These are phyloP conservation scores for Silene conica DNA, from an alignment of 148 eudicot genomes.

Conservation along the genomic window DNA sequence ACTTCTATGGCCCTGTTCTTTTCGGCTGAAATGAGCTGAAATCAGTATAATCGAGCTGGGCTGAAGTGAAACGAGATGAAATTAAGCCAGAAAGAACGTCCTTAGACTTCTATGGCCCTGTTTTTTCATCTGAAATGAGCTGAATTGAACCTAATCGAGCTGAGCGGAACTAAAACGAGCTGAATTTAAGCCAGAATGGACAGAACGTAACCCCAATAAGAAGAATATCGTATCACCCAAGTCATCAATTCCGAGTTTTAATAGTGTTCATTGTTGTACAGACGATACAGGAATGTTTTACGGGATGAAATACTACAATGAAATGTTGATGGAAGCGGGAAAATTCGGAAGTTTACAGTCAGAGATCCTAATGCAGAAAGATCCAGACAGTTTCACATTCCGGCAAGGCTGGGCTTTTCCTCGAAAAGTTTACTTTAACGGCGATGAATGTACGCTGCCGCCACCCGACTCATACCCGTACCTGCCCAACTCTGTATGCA, in stretches of 20 bases:
- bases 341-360: conserved; percentile 71
- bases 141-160: too few species aligned
- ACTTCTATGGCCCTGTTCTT: too few species aligned
- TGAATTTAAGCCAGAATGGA: too few species aligned
- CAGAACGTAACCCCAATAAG: too few species aligned
- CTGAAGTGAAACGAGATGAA: too few species aligned
- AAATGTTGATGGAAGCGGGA: conserved; percentile 75
- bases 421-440: conserved; percentile 75
- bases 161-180: too few species aligned
- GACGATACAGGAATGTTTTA: conserved; percentile 92
- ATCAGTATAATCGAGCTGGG: too few species aligned
- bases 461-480: conserved; percentile 64
- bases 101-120: too few species aligned
- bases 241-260: neutral
- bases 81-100: too few species aligned
- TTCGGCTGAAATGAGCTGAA: too few species aligned
- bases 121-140: too few species aligned
- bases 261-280: conserved; percentile 28
- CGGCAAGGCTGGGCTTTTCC: conserved; percentile 88
- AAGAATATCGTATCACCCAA: neutral
- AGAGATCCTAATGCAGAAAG: conserved; percentile 68
- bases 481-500: conserved; percentile 49
- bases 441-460: conserved; percentile 78
- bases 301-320: conserved; percentile 76
- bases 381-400: conserved; percentile 57